Conservation (phyloP, 2,329 filamentous ascomycete species). For the Phaeosphaeria sp. region DNA sequence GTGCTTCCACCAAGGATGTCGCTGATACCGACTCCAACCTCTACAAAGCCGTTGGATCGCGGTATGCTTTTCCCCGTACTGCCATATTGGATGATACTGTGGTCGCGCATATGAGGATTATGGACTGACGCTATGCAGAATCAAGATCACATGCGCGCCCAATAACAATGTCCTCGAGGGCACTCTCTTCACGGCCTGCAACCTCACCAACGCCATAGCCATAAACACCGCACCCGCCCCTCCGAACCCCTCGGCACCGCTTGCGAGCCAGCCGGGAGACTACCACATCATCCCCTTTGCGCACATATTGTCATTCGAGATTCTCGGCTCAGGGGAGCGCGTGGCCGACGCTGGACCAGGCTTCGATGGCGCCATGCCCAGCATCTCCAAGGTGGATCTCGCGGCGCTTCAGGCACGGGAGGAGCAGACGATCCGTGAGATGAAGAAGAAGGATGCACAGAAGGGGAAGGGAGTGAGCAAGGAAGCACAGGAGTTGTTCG, state of each 20-base stretch:
- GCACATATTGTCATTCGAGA: constrained; percentile 64
- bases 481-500: constrained; percentile 69
- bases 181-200: constrained; percentile 67
- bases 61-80: constrained; percentile 53
- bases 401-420: constrained; percentile 63
- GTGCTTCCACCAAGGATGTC: constrained; percentile 51
- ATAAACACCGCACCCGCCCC: constrained; percentile 62
- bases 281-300: constrained; percentile 68
- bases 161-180: constrained; percentile 64
- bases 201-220: constrained; percentile 66
- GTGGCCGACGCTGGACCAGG: constrained; percentile 46
- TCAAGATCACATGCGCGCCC: constrained; percentile 64
- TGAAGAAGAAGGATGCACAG: constrained; percentile 64
- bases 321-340: constrained; percentile 52
- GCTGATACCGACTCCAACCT: constrained; percentile 61
- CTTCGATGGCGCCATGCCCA: constrained; percentile 54
- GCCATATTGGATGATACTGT: neutral
- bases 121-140: constrained; percentile 49
- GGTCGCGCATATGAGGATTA: neutral
- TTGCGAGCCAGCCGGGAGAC: constrained; percentile 55
- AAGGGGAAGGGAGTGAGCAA: constrained; percentile 66
- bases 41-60: constrained; percentile 67
- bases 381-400: constrained; percentile 61
- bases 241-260: constrained; percentile 50
- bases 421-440: constrained; percentile 61